Conservation (phyloP, 208 protist genomes). For the Wallacemonas sp. region DNA sequence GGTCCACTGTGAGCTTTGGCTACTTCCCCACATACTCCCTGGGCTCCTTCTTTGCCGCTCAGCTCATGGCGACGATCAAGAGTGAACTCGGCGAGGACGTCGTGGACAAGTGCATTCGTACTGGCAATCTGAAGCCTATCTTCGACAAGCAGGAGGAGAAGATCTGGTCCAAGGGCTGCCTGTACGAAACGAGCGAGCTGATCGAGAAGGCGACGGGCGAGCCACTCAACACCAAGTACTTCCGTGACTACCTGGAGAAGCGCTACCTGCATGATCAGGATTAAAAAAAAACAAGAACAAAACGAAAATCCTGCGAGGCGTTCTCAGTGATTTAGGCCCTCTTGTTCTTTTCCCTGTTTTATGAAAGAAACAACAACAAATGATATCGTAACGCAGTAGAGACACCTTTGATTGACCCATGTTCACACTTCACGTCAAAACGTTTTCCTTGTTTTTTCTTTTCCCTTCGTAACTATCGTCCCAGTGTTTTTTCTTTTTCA, state of each 20-base stretch:
- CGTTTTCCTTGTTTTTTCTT: slow-evolving; percentile 17
- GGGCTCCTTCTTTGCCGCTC: neutral
- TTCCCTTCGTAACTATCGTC: neutral
- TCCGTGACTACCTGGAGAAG: slow-evolving; percentile 45
- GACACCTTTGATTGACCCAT: too few relatives aligned
- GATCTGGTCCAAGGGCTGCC: slow-evolving; percentile 37
- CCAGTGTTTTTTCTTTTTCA: neutral
- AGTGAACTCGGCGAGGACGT: neutral
- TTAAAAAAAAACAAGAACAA: slow-evolving; percentile 5
- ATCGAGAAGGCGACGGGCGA: slow-evolving; percentile 48
- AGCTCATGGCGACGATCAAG: neutral
- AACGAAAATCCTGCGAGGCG: neutral
- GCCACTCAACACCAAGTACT: slow-evolving; percentile 43
- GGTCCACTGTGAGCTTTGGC: neutral
- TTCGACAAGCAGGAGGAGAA: neutral
- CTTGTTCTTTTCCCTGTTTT: too few relatives aligned
- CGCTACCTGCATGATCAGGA: slow-evolving; percentile 49
- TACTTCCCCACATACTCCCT: neutral
- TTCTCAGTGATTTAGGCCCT: neutral
- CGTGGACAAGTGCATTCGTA: neutral
- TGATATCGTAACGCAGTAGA: too few relatives aligned
- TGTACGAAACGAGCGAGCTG: slow-evolving; percentile 25
- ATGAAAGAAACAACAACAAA: too few relatives aligned
- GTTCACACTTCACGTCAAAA: neutral
- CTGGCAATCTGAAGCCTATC: neutral